Base-by-base conservation (phyloP, 2,329 filamentous ascomycete genomes). In the Nothopassalora personata region DNA sequence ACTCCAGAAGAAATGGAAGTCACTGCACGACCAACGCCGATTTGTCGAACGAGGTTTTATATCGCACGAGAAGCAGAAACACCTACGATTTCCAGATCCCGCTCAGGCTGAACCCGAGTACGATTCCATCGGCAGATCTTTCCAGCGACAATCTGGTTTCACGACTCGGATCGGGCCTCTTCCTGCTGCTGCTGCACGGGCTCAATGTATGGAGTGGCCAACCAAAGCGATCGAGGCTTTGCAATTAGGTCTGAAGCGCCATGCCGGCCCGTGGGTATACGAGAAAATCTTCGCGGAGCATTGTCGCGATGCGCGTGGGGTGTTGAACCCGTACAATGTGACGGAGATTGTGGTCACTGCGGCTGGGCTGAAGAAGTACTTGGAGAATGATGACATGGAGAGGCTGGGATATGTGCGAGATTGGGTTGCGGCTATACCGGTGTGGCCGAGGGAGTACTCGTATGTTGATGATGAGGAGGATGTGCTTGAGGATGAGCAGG, bases 71-170 rank as follows among this genome's bases (percentile, higher is more conserved):
- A 70, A 70, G 50, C 56, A 54, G 33, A 48, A 59, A 1, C 68
- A 70, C 23, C 64, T 71, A 8, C 57, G 55, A 1, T 55, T 61
- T 4, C 63, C 62, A 1, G 51, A 61, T 10, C 53, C 51, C 7
- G 48, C 59, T 18, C 10, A 31, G 15, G 28, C 45, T 13, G 18
- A 31, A 28, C 50, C 53, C 8, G 70, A 72, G 28, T 59, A 64
- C 27, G 77, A 79, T 52, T 70, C 73, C 0, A 74, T 77, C 54
- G 77, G 77, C 5, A 31, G 69, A 0, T 56, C 56, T 0, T 77
- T 79, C 52, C 71, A 75, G 53, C 74, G 77, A 5, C 47, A 75
- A 1, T 63, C 72, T 1, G 57, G 74, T 5, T 76, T 80, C 60
- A 46, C 48, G 8, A 56, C 63, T 2, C 70, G 67, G 5, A 48